Evolutionary conservation across 352 stramenopile species (phyloP).

Genomic region (Globisporangium orthogonon): DNA sequence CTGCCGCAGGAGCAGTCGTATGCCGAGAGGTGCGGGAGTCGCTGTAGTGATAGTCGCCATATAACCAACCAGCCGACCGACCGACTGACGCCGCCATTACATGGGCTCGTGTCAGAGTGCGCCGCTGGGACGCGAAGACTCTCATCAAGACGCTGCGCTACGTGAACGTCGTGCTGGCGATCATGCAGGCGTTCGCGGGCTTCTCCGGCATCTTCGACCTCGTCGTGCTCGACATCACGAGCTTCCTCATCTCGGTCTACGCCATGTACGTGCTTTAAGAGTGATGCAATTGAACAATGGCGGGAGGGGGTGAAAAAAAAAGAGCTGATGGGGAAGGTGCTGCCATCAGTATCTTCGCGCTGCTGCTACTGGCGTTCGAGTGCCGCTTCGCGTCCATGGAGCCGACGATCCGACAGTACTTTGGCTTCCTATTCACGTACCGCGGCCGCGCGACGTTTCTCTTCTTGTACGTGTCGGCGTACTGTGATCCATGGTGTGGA

Average conservation of each 20-base stretch:
- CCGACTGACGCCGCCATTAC: neutral
- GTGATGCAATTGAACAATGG: neutral
- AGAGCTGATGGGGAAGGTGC: neutral
- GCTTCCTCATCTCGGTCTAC: slow-evolving; percentile 84
- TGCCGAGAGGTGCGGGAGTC: slow-evolving; percentile 7
- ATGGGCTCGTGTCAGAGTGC: slow-evolving; percentile 27
- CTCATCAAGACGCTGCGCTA: slow-evolving; percentile 82
- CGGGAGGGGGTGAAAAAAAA: neutral
- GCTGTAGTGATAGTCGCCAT: no score
- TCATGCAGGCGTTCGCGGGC: slow-evolving; percentile 74
- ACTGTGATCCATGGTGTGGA: neutral
- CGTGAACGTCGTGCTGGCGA: slow-evolving; percentile 72
- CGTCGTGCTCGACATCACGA: slow-evolving; percentile 80
- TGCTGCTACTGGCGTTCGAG: slow-evolving; percentile 80
- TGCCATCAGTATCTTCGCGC: slow-evolving; percentile 60
- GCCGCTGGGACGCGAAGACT: slow-evolving; percentile 55
- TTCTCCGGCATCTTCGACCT: slow-evolving; percentile 85
- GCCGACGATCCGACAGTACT: slow-evolving; percentile 76
- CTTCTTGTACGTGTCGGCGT: slow-evolving; percentile 40
- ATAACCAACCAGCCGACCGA: no score
- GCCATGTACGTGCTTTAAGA: slow-evolving; percentile 48
- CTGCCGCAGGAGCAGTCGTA: slow-evolving; percentile 17
- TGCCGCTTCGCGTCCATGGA: slow-evolving; percentile 87
- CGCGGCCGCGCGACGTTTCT: slow-evolving; percentile 78
- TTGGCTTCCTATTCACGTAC: slow-evolving; percentile 88